phyloP scores from a whole-genome alignment of 352 stramenopile genomes.

The Thalassiosira mediterranea region DNA sequence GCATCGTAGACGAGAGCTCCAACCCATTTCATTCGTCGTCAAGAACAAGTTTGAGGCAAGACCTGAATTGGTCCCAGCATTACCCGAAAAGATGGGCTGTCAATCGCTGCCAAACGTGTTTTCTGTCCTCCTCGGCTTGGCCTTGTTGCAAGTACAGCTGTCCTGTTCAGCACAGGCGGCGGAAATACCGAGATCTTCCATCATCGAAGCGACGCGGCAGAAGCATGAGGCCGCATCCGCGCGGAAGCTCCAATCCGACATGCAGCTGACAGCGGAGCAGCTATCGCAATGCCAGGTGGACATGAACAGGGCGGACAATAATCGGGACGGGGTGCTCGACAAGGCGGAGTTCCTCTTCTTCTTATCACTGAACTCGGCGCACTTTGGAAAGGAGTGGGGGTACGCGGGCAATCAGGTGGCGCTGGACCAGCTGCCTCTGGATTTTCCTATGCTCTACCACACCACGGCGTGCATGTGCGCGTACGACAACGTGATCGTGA shows the following conservation, averaged over 20 bases:
- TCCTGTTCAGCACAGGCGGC: neutral
- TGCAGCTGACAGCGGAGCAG: slow-evolving; percentile 17
- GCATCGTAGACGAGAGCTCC: too few relatives aligned
- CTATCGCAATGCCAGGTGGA: slow-evolving; percentile 13
- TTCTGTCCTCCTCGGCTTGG: neutral
- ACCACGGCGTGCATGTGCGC: slow-evolving; percentile 30
- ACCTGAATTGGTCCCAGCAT: too few relatives aligned
- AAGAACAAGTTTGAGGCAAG: too few relatives aligned
- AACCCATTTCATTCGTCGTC: too few relatives aligned
- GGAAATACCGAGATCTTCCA: neutral
- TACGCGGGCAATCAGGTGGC: neutral
- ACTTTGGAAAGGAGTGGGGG: slow-evolving; percentile 2
- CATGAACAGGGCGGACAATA: slow-evolving; percentile 13
- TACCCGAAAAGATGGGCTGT: too few relatives aligned
- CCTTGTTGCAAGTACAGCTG: too few relatives aligned
- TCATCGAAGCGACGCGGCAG: neutral
- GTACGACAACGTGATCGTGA: neutral
- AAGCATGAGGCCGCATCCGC: slow-evolving; percentile 31
- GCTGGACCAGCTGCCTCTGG: slow-evolving; percentile 17
- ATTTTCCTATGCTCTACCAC: slow-evolving; percentile 38
- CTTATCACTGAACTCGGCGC: slow-evolving; percentile 9
- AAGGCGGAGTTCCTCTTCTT: slow-evolving; percentile 25
- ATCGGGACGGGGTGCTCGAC: slow-evolving; percentile 13
- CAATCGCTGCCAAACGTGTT: neutral
- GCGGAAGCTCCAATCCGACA: slow-evolving; percentile 1